Evolutionary conservation across 1,139 yeast species (phyloP).

Genomic region (Zygotorulaspora mrakii): DNA sequence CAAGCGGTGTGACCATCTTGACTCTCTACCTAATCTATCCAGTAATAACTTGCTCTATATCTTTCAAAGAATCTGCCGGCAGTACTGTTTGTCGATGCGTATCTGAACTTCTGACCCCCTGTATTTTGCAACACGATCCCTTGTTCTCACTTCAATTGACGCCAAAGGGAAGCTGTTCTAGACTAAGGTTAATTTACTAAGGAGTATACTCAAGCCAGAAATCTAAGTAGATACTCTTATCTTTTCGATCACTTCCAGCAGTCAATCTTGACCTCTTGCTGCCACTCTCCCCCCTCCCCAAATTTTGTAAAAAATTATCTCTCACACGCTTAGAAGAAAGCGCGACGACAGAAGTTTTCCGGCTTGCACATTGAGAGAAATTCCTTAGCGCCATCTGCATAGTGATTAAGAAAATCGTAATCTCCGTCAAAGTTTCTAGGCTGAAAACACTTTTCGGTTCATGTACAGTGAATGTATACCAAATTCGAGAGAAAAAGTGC

Average conservation of each 20-base stretch:
- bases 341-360: not conserved
- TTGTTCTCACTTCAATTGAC: not conserved
- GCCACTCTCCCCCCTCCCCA: constrained; percentile 1
- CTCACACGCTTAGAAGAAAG: not conserved
- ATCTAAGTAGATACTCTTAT: too few species aligned
- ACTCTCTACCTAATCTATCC: not conserved
- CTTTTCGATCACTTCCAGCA: not conserved
- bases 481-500: too few species aligned
- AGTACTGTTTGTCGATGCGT: not conserved
- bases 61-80: too few species aligned
- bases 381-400: too few species aligned
- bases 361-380: not conserved
- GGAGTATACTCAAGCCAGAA: too few species aligned
- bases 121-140: not conserved
- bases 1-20: constrained; percentile 6
- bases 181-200: too few species aligned
- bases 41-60: not conserved
- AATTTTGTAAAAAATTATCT: constrained; percentile 1
- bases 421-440: too few species aligned
- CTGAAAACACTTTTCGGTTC: too few species aligned
- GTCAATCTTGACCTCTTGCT: not conserved
- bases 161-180: not conserved
- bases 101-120: not conserved
- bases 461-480: too few species aligned
- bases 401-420: too few species aligned